phyloP scores from a whole-genome alignment of 345 rosid genomes.

The Dovyalis caffra region DNA sequence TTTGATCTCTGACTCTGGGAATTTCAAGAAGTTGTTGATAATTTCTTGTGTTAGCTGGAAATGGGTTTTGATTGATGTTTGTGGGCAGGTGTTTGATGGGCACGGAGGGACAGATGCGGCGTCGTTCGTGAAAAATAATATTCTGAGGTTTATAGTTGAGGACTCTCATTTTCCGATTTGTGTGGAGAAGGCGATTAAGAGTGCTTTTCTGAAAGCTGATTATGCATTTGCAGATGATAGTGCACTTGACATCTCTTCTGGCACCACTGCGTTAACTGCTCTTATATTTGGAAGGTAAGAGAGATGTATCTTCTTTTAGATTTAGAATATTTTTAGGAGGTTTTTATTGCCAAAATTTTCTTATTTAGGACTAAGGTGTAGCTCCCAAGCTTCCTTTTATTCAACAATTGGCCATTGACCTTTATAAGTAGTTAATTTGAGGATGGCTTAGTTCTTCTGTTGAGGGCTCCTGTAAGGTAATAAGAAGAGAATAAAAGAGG shows the following conservation, averaged over 20 bases:
- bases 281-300: conserved; percentile 75
- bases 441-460: neutral
- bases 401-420: neutral
- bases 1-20: neutral
- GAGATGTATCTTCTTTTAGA: neutral
- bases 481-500: neutral
- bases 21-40: no score
- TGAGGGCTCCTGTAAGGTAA: neutral
- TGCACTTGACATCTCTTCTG: conserved; percentile 89
- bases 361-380: neutral
- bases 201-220: conserved; percentile 85
- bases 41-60: conserved; percentile 5
- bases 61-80: neutral
- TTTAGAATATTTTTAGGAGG: neutral
- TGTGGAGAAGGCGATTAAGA: conserved; percentile 70
- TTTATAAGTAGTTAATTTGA: neutral
- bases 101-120: conserved; percentile 98
- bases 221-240: conserved; percentile 84
- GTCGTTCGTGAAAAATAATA: conserved; percentile 62
- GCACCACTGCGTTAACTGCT: conserved; percentile 89
- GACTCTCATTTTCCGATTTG: conserved; percentile 79
- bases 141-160: conserved; percentile 70
- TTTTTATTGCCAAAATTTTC: neutral
- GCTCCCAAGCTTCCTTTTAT: neutral
- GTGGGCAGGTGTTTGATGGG: conserved; percentile 88